phyloP scores from a whole-genome alignment of 2,329 filamentous ascomycete species.

The Fusarium algeriense region DNA sequence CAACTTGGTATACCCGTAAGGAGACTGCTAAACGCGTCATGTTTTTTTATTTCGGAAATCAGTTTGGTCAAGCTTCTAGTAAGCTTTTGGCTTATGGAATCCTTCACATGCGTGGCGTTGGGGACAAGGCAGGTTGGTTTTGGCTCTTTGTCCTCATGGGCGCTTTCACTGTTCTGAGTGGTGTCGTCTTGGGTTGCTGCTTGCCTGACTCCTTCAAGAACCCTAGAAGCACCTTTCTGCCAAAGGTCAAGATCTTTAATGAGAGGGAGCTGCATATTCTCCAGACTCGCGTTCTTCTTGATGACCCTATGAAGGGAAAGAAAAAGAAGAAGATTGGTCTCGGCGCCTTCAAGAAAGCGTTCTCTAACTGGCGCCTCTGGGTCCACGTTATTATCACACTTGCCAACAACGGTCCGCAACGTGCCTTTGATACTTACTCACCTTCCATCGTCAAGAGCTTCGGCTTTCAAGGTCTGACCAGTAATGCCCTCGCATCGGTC shows the following conservation, averaged over 20 bases:
- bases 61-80: conserved; percentile 57
- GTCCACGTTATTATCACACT: conserved; percentile 64
- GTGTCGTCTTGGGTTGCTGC: conserved; percentile 57
- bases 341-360: conserved; percentile 60
- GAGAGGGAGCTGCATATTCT: conserved; percentile 58
- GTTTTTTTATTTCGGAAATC: conserved; percentile 68
- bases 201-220: conserved; percentile 61
- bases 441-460: conserved; percentile 66
- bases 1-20: conserved; percentile 66
- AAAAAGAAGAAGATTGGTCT: conserved; percentile 62
- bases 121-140: conserved; percentile 65
- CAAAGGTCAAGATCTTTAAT: conserved; percentile 52
- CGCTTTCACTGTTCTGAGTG: conserved; percentile 61
- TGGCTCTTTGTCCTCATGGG: conserved; percentile 69
- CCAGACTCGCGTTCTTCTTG: conserved; percentile 55
- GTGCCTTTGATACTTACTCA: conserved; percentile 64
- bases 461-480: conserved; percentile 61
- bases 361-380: conserved; percentile 65
- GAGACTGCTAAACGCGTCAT: conserved; percentile 66
- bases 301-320: conserved; percentile 60
- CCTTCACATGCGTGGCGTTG: conserved; percentile 62
- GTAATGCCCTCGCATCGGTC: conserved; percentile 68
- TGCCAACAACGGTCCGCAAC: conserved; percentile 61
- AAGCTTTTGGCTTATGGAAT: conserved; percentile 60
- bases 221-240: conserved; percentile 58